Conservation (phyloP, 1,139 yeast genomes). For the Blastobotrys apis region DNA sequence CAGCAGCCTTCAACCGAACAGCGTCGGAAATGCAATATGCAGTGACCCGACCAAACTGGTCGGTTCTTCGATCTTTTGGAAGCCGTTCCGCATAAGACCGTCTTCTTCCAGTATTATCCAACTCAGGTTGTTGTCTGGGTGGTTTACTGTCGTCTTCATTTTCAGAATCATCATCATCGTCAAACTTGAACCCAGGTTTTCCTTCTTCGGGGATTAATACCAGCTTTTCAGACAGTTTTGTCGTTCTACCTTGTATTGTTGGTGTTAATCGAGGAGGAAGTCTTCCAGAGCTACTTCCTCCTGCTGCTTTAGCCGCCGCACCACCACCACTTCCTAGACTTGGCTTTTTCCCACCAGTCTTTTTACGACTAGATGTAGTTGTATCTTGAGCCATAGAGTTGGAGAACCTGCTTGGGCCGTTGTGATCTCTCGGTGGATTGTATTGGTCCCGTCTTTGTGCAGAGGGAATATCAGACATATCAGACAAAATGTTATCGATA, state of each 20-base stretch:
- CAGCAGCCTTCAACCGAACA: slow-evolving; percentile 59
- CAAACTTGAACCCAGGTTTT: slow-evolving; percentile 22
- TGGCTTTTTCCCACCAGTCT: too few species aligned
- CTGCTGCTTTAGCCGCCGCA: background rate
- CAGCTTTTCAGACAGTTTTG: slow-evolving; percentile 78
- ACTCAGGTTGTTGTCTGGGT: slow-evolving; percentile 15
- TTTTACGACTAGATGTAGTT: too few species aligned
- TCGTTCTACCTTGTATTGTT: slow-evolving; percentile 70
- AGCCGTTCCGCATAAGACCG: slow-evolving; percentile 65
- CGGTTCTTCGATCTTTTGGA: slow-evolving; percentile 64
- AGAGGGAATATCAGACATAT: slow-evolving; percentile 82
- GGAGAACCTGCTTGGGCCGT: background rate
- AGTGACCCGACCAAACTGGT: slow-evolving; percentile 75
- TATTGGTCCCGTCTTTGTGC: slow-evolving; percentile 49
- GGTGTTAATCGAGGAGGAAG: slow-evolving; percentile 13
- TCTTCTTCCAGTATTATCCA: slow-evolving; percentile 30
- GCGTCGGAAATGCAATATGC: slow-evolving; percentile 88
- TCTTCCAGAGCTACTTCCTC: background rate
- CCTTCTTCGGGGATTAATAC: slow-evolving; percentile 77
- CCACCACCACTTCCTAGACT: background rate
- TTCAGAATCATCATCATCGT: slow-evolving; percentile 24
- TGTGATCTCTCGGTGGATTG: background rate
- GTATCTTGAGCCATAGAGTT: too few species aligned
- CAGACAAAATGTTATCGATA: slow-evolving; percentile 46
- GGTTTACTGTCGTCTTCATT: slow-evolving; percentile 26